Evolutionary conservation across 306 rosid species (phyloP).

Genomic region (Fragaria vesca): DNA sequence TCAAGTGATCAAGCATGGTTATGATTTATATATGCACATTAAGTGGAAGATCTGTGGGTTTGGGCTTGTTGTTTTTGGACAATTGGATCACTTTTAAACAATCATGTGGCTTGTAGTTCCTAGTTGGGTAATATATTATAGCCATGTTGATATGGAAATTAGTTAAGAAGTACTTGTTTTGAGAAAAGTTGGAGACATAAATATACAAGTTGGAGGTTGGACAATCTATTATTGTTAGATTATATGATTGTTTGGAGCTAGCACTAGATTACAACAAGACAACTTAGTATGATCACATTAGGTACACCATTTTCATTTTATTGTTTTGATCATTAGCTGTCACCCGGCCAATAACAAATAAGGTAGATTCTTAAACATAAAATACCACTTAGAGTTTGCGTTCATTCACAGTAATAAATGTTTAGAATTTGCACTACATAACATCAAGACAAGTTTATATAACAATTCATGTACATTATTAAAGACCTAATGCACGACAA

Average conservation of each 20-base stretch:
- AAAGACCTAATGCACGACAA: too few species aligned
- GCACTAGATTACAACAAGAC: background rate
- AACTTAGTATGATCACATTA: background rate
- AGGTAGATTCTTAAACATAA: too few species aligned
- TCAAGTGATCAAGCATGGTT: background rate
- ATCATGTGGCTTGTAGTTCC: background rate
- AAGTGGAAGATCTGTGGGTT: constrained; percentile 3
- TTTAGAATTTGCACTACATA: background rate
- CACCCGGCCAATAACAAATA: too few species aligned
- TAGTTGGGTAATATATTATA: background rate
- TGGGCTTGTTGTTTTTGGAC: background rate
- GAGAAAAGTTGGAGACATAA: background rate
- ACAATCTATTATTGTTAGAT: background rate
- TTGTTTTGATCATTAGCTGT: background rate
- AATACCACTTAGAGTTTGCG: background rate
- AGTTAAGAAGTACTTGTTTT: background rate
- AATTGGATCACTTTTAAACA: background rate
- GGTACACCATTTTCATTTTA: background rate
- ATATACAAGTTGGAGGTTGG: background rate
- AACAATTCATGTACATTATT: too few species aligned
- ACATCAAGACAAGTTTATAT: background rate
- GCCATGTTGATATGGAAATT: background rate
- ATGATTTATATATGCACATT: background rate
- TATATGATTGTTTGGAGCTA: background rate
- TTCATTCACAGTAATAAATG: background rate